Base-by-base conservation (phyloP, 2,329 filamentous ascomycete species). In the Bisporella sp. region DNA sequence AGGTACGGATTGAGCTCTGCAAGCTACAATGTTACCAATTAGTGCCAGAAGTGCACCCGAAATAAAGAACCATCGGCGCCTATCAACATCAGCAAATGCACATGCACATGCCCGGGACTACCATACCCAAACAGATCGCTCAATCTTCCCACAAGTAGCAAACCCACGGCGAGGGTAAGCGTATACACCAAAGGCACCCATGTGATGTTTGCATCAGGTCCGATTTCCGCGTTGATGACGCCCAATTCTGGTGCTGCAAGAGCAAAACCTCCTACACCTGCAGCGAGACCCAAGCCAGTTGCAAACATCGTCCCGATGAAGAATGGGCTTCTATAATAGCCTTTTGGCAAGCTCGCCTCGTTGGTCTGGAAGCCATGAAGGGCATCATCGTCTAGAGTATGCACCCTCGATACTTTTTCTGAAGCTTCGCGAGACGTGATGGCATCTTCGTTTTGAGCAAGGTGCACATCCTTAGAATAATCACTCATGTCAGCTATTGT, bases 101-200 rank as follows among this genome's bases (percentile, higher is more conserved):
- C 21, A 21, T 21, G 21, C 21, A 21, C 21, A 21, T 21, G 21
- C 21, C 3, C 21, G 21, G 21, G 21, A 21, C 21, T 21, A 21
- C 21, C 21, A 21, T 21, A 21, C 21, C 50, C 53, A 35, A 55
- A 55, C 11, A 50, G 62, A 56, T 73, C 69, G 3, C 65, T 68
- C 1, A 73, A 59, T 7, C 71, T 66, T 37, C 70, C 71, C 29
- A 69, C 61, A 11, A 73, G 59, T 49, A 71, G 61, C 52, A 70
- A 70, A 21, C 67, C 67, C 46, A 71, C 62, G 42, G 64, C 65
- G 8, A 58, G 61, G 12, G 66, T 67, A 50, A 72, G 62, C 1
- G 68, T 69, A 66, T 66, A 71, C 21, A 47, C 49, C 6, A 44
- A 43, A 30, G 54, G 46, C 5, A 54, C 54, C 54, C 49, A 54